Evolutionary conservation across 208 protist species (phyloP), one percentile per base, ranked within the genome.

Genomic region (Trypanosoma caninum): DNA sequence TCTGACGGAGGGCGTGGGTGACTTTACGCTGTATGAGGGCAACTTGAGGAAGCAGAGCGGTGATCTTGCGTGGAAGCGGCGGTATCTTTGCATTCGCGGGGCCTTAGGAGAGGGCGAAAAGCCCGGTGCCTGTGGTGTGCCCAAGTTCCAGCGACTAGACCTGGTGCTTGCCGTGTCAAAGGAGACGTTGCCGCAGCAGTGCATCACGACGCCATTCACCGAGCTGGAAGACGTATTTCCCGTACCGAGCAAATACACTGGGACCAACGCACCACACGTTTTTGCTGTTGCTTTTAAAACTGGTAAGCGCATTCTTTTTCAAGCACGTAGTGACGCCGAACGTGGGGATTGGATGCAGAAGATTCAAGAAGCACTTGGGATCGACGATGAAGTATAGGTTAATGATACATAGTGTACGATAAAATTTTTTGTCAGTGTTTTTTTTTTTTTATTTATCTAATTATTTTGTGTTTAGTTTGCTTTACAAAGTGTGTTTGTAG

Each of bases 281-380:
- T 90, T 90, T 46, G 83, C 83, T 3, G 83, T 90, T 14, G 83
- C 83, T 35, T 90, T 87, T 65, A 90, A 86, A 50, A 83, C 79
- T 0, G 83, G 83, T 13, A 87, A 86, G 65, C 72, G 83, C 5
- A 67, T 90, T 11, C 81, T 78, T 2, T 90, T 90, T 46, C 83
- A 90, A 55, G 80, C 79, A 0, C 76, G 77, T 51, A 79, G 72
- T 42, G 72, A 84, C 45, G 61, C 69, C 23, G 80, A 91, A 56
- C 76, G 84, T 25, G 76, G 82, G 60, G 58, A 61, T 28, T 91
- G 84, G 84, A 91, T 91, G 80, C 67, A 73, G 37, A 91, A 91
- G 57, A 91, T 91, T 45, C 84, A 91, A 54, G 80, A 91, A 14
- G 84, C 82, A 0, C 69, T 91, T 18, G 84, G 84, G 11, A 86